These are phyloP conservation scores for Backusella tuberculispora DNA, from an alignment of 192 early-diverging fungal species.

Conservation along the genomic window DNA sequence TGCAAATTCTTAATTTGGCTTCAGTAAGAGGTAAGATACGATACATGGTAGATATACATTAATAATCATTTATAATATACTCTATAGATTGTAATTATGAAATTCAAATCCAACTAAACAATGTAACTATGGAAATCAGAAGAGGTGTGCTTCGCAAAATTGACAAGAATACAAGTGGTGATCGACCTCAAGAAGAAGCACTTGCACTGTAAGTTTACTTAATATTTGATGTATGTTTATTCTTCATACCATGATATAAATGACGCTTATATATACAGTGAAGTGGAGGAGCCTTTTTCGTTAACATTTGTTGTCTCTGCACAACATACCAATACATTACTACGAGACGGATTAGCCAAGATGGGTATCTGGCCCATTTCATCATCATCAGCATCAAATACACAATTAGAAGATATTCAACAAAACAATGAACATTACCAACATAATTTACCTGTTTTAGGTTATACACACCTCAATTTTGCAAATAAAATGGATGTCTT, in stretches of 20 bases:
- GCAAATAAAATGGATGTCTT: constrained; percentile 21
- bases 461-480: constrained; percentile 7
- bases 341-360: constrained; percentile 9
- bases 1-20: constrained; percentile 17
- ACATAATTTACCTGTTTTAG: not conserved
- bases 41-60: not conserved
- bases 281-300: constrained; percentile 17
- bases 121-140: constrained; percentile 6
- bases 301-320: constrained; percentile 15
- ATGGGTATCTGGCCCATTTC: constrained; percentile 13
- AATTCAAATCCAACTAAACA: constrained; percentile 14
- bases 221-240: too few species aligned
- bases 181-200: constrained; percentile 20
- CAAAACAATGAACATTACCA: not conserved
- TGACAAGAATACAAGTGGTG: not conserved
- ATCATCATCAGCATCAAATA: not conserved
- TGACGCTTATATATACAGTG: not conserved
- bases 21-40: constrained; percentile 5
- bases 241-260: not conserved
- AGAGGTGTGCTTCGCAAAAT: constrained; percentile 12
- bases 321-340: constrained; percentile 6
- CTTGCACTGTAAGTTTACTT: constrained; percentile 5
- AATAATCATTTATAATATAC: not conserved
- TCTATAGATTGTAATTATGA: constrained; percentile 22
- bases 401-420: not conserved